Base-by-base conservation (phyloP, 2,329 filamentous ascomycete species). In the Sclerotinia subarctica region DNA sequence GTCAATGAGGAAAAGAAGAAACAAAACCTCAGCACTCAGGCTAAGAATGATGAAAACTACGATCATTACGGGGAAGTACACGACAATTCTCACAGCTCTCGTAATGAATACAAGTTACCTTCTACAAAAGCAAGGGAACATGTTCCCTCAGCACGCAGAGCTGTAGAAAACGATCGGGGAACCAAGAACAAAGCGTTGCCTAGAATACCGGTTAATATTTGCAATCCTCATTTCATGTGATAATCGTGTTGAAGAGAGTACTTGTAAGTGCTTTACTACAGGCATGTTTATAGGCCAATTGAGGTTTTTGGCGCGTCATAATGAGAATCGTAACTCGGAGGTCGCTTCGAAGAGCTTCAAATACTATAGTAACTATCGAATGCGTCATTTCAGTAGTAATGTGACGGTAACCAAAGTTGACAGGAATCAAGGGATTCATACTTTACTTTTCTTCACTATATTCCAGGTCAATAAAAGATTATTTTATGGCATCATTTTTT, bases 1-100 rank as follows among this genome's bases (percentile, higher is more conserved):
- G 24, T 17, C 5, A 26, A 29, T 17, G 24, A 17, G 26, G 19
- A 35, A n/a, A 24, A 19, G 26, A 5, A 38, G 5, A 56, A 56
- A 6, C 11, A 2, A 32, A 4, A 11, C 47, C 6, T 5, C n/a
- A 8, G 47, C 10, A n/a, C 5, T 2, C 32, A 3, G 7, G 0
- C 1, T 1, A 38, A 1, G 32, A 24, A 51, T 24, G 11, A n/a
- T 10, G 10, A n/a, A 4, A 4, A 21, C 8, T 4, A 38, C 4
- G 1, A 24, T 15, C 4, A 21, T 54, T 21, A 21, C 19, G 7
- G 10, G 17, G 17, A 10, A 32, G 1, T 10, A 54, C 21, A 17
- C 21, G n/a, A 24, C 5, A 6, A 15, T 5, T n/a, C 6, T 21
- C 47, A 24, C 4, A 11, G 10, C 47, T 57, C 21, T 13, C 6